These are phyloP conservation scores for Primulina tabacum DNA, from an alignment of 257 asterid species.

Conservation along the genomic window DNA sequence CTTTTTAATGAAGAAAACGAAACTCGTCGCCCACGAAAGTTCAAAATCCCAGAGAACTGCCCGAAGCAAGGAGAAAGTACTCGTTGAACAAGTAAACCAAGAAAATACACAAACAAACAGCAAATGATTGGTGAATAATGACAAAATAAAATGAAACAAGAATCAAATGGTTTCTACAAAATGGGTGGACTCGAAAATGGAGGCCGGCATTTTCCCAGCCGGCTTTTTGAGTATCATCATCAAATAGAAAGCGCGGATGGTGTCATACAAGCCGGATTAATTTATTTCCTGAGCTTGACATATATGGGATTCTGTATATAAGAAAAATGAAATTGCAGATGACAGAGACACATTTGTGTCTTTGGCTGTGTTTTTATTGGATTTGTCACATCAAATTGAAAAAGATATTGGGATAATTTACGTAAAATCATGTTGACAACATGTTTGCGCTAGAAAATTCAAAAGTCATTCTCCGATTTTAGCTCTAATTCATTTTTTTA, in stretches of 20 bases:
- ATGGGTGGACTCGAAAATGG: constrained; percentile 8
- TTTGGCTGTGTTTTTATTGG: not conserved
- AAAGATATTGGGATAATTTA: not conserved
- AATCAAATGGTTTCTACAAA: not conserved
- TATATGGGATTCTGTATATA: not conserved
- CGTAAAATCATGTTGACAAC: not conserved
- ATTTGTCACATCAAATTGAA: constrained; percentile 13
- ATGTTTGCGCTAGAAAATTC: too few species aligned
- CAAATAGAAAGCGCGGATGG: constrained; percentile 16
- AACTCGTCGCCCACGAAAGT: constrained; percentile 3
- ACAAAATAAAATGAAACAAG: constrained; percentile 10
- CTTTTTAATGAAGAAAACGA: not conserved
- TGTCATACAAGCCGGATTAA: constrained; percentile 10
- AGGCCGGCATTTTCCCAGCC: constrained; percentile 35
- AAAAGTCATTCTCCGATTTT: too few species aligned
- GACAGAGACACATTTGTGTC: not conserved
- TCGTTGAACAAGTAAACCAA: constrained; percentile 26
- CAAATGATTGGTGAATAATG: constrained; percentile 14
- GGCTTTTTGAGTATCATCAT: constrained; percentile 27
- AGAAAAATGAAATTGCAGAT: not conserved
- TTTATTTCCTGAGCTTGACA: constrained; percentile 14
- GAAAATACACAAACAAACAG: constrained; percentile 3
- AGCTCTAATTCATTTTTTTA: too few species aligned
- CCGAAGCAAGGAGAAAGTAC: not conserved
- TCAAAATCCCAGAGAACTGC: constrained; percentile 16